phyloP scores from a whole-genome alignment of 768 basidiomycete genomes.

The Candolleomyces efflorescens region DNA sequence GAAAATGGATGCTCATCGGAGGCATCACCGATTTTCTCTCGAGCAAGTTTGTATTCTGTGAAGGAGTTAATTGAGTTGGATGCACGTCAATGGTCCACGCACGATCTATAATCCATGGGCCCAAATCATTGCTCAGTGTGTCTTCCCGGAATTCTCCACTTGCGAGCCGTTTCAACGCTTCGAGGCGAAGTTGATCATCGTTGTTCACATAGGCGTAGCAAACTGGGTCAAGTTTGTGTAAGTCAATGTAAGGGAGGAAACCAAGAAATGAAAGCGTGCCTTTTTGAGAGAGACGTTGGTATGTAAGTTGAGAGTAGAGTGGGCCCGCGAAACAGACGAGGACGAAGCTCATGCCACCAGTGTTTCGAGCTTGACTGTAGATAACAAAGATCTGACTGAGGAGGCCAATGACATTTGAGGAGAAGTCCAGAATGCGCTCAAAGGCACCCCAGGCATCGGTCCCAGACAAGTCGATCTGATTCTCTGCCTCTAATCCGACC shows the following conservation, averaged over 20 bases:
- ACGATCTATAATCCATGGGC: constrained; percentile 28
- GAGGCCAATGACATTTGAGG: constrained; percentile 15
- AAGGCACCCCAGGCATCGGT: constrained; percentile 23
- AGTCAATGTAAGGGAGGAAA: not conserved
- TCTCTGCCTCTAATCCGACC: constrained; percentile 17
- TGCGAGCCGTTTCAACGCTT: constrained; percentile 25
- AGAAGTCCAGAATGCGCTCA: constrained; percentile 17
- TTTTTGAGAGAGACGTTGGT: constrained; percentile 23
- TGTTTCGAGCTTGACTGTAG: constrained; percentile 22
- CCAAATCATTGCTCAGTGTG: constrained; percentile 33
- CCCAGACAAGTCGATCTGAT: constrained; percentile 14
- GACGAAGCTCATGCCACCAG: constrained; percentile 27
- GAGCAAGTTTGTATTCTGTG: constrained; percentile 27
- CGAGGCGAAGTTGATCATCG: constrained; percentile 24
- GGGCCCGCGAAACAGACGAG: constrained; percentile 31
- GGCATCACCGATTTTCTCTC: constrained; percentile 16
- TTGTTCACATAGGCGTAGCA: constrained; percentile 27
- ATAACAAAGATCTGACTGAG: constrained; percentile 29
- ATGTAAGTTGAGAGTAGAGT: constrained; percentile 15
- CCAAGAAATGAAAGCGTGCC: constrained; percentile 13
- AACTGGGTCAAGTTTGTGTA: constrained; percentile 11
- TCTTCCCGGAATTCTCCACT: constrained; percentile 28
- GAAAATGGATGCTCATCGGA: constrained; percentile 19
- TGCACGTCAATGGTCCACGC: not conserved
- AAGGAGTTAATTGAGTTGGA: not conserved